Evolutionary conservation across 805 yeast species (phyloP).

Genomic region (Metschnikowia henanensis): DNA sequence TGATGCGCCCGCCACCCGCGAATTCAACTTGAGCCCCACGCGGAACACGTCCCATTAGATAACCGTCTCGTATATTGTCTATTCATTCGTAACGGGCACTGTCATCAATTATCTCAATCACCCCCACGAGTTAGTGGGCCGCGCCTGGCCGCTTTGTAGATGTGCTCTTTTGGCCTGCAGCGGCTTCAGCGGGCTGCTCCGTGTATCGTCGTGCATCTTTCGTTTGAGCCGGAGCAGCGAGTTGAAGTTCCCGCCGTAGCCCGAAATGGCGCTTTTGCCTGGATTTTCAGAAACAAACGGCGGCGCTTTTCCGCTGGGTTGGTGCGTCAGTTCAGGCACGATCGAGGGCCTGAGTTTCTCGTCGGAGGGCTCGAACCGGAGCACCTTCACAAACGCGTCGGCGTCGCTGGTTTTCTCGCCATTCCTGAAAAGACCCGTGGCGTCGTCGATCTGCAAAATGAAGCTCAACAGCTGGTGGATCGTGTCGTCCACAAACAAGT

Average conservation of each 20-base stretch:
- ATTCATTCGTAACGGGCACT: background rate
- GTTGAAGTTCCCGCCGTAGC: conserved; percentile 30
- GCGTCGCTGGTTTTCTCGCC: conserved; percentile 32
- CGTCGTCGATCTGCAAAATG: conserved; percentile 51
- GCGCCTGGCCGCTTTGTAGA: conserved; percentile 26
- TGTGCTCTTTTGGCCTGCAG: conserved; percentile 28
- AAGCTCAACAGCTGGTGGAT: conserved; percentile 55
- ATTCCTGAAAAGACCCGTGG: conserved; percentile 62
- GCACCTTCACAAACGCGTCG: conserved; percentile 22
- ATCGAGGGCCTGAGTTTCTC: conserved; percentile 28
- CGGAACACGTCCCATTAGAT: background rate
- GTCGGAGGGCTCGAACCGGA: conserved; percentile 29
- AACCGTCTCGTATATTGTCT: background rate
- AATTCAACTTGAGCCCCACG: conserved; percentile 15
- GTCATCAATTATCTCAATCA: too few relatives aligned
- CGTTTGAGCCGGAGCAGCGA: conserved; percentile 30
- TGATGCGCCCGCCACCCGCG: conserved; percentile 5
- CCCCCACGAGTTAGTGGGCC: conserved; percentile 29
- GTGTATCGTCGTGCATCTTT: conserved; percentile 21
- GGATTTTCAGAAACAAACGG: background rate
- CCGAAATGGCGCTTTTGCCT: conserved; percentile 4
- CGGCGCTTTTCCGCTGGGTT: background rate
- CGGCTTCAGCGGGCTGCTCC: conserved; percentile 19
- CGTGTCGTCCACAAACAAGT: conserved; percentile 61
- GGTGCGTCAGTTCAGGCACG: conserved; percentile 15